Conservation (phyloP, 2,329 filamentous ascomycete species). For the Pseudopyrenochaeta lycopersici region DNA sequence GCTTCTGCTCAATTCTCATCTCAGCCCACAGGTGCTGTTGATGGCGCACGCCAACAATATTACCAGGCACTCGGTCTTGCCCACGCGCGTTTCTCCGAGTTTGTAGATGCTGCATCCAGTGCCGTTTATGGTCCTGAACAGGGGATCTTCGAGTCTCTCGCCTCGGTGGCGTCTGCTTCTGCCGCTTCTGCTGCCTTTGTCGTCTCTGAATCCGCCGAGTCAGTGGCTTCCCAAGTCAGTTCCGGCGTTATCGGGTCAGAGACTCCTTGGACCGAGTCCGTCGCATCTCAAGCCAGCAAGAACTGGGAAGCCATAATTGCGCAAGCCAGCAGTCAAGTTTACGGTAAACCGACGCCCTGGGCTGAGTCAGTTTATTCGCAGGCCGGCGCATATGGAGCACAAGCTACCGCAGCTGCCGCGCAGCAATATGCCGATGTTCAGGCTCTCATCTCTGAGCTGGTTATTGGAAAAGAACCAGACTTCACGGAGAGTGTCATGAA, state of each 20-base stretch:
- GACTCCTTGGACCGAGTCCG: conserved; percentile 62
- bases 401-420: conserved; percentile 68
- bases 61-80: conserved; percentile 82
- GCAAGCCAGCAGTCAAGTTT: conserved; percentile 73
- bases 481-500: conserved; percentile 83
- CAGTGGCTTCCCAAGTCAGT: conserved; percentile 60
- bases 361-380: conserved; percentile 58
- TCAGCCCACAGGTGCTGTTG: conserved; percentile 66
- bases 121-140: conserved; percentile 66
- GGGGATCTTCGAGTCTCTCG: conserved; percentile 44
- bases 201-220: conserved; percentile 58
- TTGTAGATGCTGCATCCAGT: conserved; percentile 74
- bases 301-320: conserved; percentile 72
- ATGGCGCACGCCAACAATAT: conserved; percentile 73
- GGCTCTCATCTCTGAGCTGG: conserved; percentile 77
- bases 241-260: conserved; percentile 57
- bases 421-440: conserved; percentile 75
- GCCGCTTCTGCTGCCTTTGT: conserved; percentile 54
- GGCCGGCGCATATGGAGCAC: conserved; percentile 67
- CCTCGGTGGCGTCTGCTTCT: conserved; percentile 49
- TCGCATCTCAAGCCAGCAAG: conserved; percentile 65
- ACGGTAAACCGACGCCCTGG: conserved; percentile 69
- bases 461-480: conserved; percentile 78
- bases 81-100: conserved; percentile 80
- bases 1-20: conserved; percentile 77